Evolutionary conservation across 2,329 filamentous ascomycete species (phyloP), one percentile per base, ranked within the genome.

Genomic region (Stachybotrys chlorohalonatus): DNA sequence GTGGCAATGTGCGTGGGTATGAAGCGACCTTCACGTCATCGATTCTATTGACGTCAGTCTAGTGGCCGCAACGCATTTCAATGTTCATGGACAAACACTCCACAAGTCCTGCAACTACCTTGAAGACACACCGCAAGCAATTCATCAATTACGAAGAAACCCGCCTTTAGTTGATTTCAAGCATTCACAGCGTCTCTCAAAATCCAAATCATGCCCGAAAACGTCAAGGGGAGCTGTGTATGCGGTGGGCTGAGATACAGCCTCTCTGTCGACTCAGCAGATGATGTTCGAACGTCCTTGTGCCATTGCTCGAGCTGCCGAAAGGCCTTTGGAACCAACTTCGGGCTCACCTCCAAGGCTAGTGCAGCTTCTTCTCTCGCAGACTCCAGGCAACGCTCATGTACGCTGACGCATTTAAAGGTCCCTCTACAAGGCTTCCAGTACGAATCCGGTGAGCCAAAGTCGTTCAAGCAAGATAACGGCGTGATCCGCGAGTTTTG

Each of bases 241-340:
- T 52, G 50, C 32, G 50, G 50, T 11, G 36, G n/a, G 15, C 32
- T 52, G 13, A 52, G 17, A 15, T 52, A 52, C 50, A 52, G 15
- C 36, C n/a, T 52, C 9, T 16, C 31, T 9, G 50, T 69, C 32
- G 56, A 62, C 7, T 66, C 64, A 7, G 31, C 56, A 1, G 64
- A 66, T 5, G 58, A 61, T 7, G 67, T 63, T 1, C 57, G 64
- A 17, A 69, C 68, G 4, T 68, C 67, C 1, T 57, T 69, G 16
- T 70, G 66, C 51, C 68, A 69, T 57, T 70, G 66, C 59, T 56
- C 59, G 6, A 68, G 65, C 59, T 70, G 67, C 55, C 61, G 61
- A 11, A 60, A 66, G 32, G 67, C 68, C 1, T 68, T 69, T 54
- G 66, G 66, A 17, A 65, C 66, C 24, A 68, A 69, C 54, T 68